A percentile compares a stretch with the other conserved stretches of the same genome.
These are phyloP conservation scores for Colletotrichum coccodes DNA, from an alignment of 2,329 filamentous ascomycete genomes.

Conservation along the genomic window DNA sequence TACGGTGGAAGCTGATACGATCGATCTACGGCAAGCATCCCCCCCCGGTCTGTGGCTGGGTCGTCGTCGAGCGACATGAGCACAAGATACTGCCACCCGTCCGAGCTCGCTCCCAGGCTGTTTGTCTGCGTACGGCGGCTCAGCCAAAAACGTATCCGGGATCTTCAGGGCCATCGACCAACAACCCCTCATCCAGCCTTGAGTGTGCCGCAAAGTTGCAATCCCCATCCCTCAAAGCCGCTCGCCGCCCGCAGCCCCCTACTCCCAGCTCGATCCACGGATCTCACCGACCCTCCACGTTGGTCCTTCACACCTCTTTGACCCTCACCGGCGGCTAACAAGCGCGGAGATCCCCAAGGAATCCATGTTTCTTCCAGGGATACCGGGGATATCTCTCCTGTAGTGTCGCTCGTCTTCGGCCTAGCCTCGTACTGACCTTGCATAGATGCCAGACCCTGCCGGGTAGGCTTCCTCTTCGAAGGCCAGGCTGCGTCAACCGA, in stretches of 20 bases:
- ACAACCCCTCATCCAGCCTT: neutral
- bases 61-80: slow-evolving; percentile 9
- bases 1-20: neutral
- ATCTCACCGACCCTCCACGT: slow-evolving; percentile 15
- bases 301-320: slow-evolving; percentile 17
- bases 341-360: neutral
- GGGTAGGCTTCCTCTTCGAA: slow-evolving; percentile 1
- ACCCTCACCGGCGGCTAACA: slow-evolving; percentile 21
- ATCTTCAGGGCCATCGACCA: neutral
- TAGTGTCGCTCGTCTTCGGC: neutral
- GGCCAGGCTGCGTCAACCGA: slow-evolving; percentile 11
- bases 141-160: neutral
- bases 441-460: neutral
- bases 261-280: slow-evolving; percentile 1
- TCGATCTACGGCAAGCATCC: too few relatives aligned
- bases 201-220: slow-evolving; percentile 23
- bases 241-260: neutral
- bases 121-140: neutral
- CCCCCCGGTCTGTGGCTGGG: neutral
- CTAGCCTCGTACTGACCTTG: neutral
- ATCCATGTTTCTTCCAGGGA: slow-evolving; percentile 1
- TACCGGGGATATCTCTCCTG: neutral
- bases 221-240: slow-evolving; percentile 9
- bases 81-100: neutral
- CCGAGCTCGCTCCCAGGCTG: neutral